These are phyloP conservation scores for Tylopilus intermedius DNA, from an alignment of 768 basidiomycete genomes.

Conservation along the genomic window DNA sequence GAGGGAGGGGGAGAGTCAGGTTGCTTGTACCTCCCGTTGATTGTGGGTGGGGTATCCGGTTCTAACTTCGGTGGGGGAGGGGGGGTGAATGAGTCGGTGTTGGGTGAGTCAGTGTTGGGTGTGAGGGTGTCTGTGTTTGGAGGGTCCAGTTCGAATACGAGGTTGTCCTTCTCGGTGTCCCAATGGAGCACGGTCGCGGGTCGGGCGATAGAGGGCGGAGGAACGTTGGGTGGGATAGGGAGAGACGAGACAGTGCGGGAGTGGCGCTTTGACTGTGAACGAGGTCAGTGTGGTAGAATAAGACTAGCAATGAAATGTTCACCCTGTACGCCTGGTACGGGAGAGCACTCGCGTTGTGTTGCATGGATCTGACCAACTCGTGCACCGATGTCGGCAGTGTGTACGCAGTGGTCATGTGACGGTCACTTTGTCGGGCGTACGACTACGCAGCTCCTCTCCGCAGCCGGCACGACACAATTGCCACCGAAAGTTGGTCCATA, in stretches of 20 bases:
- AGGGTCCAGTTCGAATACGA: slow-evolving; percentile 4
- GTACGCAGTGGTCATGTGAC: slow-evolving; percentile 15
- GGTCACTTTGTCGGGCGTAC: neutral
- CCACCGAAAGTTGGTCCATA: no score
- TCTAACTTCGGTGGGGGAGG: neutral
- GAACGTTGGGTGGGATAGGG: slow-evolving; percentile 22
- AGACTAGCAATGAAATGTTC: neutral
- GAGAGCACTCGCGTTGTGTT: slow-evolving; percentile 25
- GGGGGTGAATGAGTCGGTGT: neutral
- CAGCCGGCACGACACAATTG: no score
- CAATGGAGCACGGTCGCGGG: neutral
- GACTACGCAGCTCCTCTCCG: no score
- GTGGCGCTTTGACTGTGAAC: slow-evolving; percentile 43
- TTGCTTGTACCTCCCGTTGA: slow-evolving; percentile 10
- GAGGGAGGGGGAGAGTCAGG: neutral
- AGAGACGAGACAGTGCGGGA: slow-evolving; percentile 35
- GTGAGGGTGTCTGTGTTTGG: neutral
- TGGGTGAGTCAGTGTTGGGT: neutral
- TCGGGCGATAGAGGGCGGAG: neutral
- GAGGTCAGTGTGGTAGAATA: slow-evolving; percentile 2
- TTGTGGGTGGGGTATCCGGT: neutral
- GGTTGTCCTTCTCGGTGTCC: slow-evolving; percentile 20
- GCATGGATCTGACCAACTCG: slow-evolving; percentile 2
- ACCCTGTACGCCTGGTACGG: slow-evolving; percentile 51
- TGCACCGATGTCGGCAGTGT: neutral